phyloP scores from a whole-genome alignment of 441 rosid species.

The Croton setiger region DNA sequence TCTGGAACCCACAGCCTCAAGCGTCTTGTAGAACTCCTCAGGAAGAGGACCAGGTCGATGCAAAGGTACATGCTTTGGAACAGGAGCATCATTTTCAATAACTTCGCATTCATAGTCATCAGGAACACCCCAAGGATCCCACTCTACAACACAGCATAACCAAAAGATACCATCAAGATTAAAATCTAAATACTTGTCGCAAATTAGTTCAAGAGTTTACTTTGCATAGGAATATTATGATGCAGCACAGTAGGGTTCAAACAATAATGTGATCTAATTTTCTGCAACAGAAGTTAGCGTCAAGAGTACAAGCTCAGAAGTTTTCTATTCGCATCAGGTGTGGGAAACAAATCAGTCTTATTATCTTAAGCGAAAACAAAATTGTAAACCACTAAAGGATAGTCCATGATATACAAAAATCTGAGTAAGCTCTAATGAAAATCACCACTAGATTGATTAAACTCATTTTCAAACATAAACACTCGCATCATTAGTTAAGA shows the following conservation, averaged over 20 bases:
- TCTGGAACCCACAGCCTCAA: constrained; percentile 43
- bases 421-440: background rate
- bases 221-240: background rate
- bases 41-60: constrained; percentile 94
- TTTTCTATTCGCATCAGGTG: background rate
- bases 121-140: constrained; percentile 97
- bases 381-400: background rate
- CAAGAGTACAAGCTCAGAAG: background rate
- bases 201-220: background rate
- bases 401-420: background rate
- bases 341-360: background rate
- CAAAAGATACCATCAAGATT: background rate
- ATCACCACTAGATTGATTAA: background rate
- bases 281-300: background rate
- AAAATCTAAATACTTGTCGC: no score
- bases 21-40: constrained; percentile 70
- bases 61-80: constrained; percentile 85
- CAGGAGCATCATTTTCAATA: constrained; percentile 77
- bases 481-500: background rate
- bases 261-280: background rate
- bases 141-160: constrained; percentile 41
- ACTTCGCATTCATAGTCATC: constrained; percentile 84
- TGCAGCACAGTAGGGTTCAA: background rate
- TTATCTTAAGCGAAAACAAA: background rate
- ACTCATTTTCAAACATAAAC: background rate